Base-by-base conservation (phyloP, 2,329 filamentous ascomycete species). In the Ceratocystiopsis minuta region DNA sequence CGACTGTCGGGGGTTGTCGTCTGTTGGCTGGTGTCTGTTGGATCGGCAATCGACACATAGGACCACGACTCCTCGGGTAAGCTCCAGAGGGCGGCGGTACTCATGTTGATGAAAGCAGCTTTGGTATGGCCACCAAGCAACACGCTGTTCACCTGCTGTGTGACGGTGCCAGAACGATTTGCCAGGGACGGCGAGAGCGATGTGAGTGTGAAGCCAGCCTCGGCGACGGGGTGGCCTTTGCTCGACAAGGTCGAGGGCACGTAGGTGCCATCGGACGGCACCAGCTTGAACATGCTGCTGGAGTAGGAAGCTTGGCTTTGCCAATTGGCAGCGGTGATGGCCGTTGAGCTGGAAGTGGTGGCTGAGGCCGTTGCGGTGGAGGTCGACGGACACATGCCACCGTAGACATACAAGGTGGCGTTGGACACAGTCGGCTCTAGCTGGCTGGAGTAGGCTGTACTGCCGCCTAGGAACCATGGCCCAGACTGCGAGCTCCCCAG, bases 31-130 rank as follows among this genome's bases (percentile, higher is more conserved):
- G 47, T 28, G 4, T 48, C 41, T 48, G 24, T 44, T 24, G 15
- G 52, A 2, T 66, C 61, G 4, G 63, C 58, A n/a, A 87, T 73
- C 1, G 69, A 65, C 20, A 92, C 64, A 55, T 88, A 95, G 24
- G 75, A 79, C 88, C 88, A 96, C 41, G 72, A 78, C 53, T 86
- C 77, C 52, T 92, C 80, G 0, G 88, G 88, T 7, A 95, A 64
- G 42, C 77, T 87, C 67, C 87, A 94, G 2, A 95, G 64, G 0
- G 86, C 88, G 1, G 88, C 74, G 36, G 85, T 83, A 43, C 84
- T 92, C 80, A 93, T 95, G 57, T 95, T 93, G 61, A 95, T 78
- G 55, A 94, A 95, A 0, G 86, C 87, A 15, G 65, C 60, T 50
- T 75, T 67, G 0, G 86, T 93, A 55, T 95, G 86, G 0, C 88